Percentiles rank a stretch among this genome's conserved stretches.
Evolutionary conservation across 805 yeast species (phyloP).

Genomic region (Candida insectalens): DNA sequence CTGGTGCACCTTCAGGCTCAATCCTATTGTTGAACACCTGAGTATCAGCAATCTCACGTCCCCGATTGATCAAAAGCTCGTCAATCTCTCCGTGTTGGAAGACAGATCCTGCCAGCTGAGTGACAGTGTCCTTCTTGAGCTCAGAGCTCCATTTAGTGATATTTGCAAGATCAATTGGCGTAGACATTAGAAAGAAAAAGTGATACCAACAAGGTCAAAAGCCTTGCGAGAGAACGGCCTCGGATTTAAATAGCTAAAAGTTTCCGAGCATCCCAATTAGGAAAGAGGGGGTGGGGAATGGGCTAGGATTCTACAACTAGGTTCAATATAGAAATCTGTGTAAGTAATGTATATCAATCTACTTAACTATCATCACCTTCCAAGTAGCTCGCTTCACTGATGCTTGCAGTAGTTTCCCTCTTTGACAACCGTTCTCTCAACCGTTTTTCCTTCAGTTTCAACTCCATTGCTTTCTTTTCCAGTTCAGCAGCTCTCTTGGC

Average conservation of each 20-base stretch:
- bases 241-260: no score
- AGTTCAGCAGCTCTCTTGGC: conserved; percentile 66
- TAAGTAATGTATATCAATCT: no score
- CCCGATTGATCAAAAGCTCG: conserved; percentile 28
- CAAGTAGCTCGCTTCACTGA: no score
- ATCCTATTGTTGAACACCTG: conserved; percentile 34
- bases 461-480: conserved; percentile 64
- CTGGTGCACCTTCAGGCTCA: conserved; percentile 47
- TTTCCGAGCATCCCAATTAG: no score
- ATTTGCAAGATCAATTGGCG: conserved; percentile 5
- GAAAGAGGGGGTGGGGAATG: no score
- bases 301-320: no score
- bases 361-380: no score
- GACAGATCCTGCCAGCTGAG: conserved; percentile 24
- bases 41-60: conserved; percentile 19
- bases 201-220: no score
- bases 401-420: no score
- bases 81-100: conserved; percentile 28
- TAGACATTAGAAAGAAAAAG: no score
- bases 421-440: conserved; percentile 30
- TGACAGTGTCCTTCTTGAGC: conserved; percentile 16
- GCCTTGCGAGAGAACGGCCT: no score
- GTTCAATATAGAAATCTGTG: no score
- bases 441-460: conserved; percentile 55
- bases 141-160: conserved; percentile 21